phyloP scores from a whole-genome alignment of 129 eudicot genomes.

The Saposhnikovia divaricata region DNA sequence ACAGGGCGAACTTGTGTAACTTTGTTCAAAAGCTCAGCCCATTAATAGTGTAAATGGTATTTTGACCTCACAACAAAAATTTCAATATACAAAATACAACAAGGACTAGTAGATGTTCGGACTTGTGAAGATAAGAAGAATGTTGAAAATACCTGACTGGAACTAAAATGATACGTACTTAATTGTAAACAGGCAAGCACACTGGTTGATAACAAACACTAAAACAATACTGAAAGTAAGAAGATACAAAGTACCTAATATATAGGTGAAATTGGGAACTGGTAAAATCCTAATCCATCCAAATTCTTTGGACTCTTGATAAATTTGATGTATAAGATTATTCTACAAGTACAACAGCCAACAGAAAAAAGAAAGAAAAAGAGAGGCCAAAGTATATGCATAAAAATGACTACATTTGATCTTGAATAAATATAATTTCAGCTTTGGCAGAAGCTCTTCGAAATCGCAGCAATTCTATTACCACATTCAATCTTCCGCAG shows the following conservation, averaged over 20 bases:
- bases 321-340: not conserved
- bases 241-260: not conserved
- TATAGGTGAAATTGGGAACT: not conserved
- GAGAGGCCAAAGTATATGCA: not conserved
- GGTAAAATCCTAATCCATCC: not conserved
- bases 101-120: not conserved
- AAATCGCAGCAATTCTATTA: conserved; percentile 62
- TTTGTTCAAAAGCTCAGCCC: not conserved
- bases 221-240: not conserved
- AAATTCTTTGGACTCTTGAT: not conserved
- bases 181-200: not conserved
- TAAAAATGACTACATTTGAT: conserved; percentile 34
- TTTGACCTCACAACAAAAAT: not conserved
- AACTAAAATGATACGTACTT: not conserved
- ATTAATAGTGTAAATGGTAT: not conserved
- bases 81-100: not conserved
- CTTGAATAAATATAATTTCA: conserved; percentile 49
- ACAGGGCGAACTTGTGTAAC: not conserved
- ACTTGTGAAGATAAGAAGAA: not conserved
- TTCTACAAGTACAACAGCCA: not conserved
- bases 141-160: too few relatives aligned
- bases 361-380: not conserved
- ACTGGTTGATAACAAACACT: not conserved
- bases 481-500: conserved; percentile 49
- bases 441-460: conserved; percentile 88